Conservation (phyloP, 148 eudicot genomes). For the Cornus florida region DNA sequence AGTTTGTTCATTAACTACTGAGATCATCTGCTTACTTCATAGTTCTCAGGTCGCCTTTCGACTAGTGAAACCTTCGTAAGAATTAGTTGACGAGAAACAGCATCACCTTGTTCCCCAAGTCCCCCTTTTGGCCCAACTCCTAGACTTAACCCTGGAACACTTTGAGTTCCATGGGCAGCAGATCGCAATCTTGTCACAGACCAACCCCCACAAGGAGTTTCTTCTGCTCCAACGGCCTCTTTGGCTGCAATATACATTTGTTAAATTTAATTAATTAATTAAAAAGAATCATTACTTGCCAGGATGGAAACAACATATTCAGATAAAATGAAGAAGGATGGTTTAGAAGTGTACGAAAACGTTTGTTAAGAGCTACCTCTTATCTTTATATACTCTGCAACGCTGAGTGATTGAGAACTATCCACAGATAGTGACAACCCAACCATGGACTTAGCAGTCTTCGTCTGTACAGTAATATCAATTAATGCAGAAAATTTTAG, state of each 20-base stretch:
- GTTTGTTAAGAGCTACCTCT: constrained; percentile 48
- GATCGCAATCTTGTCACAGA: constrained; percentile 91
- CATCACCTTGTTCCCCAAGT: constrained; percentile 93
- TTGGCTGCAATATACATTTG: constrained; percentile 53
- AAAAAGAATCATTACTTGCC: neutral
- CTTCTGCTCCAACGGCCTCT: constrained; percentile 97
- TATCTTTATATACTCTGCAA: constrained; percentile 69
- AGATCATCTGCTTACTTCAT: constrained; percentile 64
- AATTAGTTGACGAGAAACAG: constrained; percentile 91
- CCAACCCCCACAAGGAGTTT: constrained; percentile 96
- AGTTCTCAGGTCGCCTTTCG: constrained; percentile 94
- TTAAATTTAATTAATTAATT: constrained; percentile 3
- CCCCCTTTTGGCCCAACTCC: constrained; percentile 94
- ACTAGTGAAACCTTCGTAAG: constrained; percentile 89
- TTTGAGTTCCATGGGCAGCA: constrained; percentile 84
- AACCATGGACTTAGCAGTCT: constrained; percentile 82
- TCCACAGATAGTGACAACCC: constrained; percentile 77
- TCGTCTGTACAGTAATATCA: constrained; percentile 54
- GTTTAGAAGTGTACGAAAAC: neutral
- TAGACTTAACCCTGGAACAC: constrained; percentile 70
- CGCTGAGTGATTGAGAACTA: constrained; percentile 66
- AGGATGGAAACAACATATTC: constrained; percentile 12
- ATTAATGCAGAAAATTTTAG: constrained; percentile 4
- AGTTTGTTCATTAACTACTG: neutral
- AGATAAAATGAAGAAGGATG: constrained; percentile 12